Evolutionary conservation across 495 filamentous ascomycete genomes (phyloP), one percentile per base, ranked within the genome.

Genomic region (Podospora comata): DNA sequence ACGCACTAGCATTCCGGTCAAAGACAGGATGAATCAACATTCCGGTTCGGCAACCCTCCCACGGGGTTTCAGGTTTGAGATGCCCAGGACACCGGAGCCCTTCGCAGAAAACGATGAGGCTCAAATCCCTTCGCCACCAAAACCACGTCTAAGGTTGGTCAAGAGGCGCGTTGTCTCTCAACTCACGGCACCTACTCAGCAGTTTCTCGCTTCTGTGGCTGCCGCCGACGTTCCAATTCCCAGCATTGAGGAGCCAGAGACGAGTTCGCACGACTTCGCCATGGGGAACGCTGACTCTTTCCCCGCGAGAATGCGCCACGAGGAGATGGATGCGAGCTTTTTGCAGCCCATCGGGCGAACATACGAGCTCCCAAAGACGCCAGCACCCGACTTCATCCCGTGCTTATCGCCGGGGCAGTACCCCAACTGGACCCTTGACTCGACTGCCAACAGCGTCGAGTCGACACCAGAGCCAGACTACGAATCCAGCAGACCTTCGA

Each of bases 151-250:
- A 60, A 80, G 74, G 70, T 65, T 85, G 58, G 82, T 82, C 74
- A 79, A 77, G 69, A 82, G 83, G 67, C 77, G 79, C 66, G 77
- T 78, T 63, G 81, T 79, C 11, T 81, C 32, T 26, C 32, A 80
- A 58, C 73, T 84, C 18, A 73, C 80, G 27, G 84, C 84, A 20
- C 83, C 85, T 0, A 85, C 85, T 4, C 81, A 86, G 65, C 82
- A 86, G 27, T 87, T 87, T 66, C 77, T 87, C 3, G 84, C 83
- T 9, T 86, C 84, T 3, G 84, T 87, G 53, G 85, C 82, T 57
- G 84, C 85, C 44, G 85, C 84, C 65, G 82, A 85, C 72, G 74
- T 84, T n/a, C 82, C 84, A 34, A 81, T 86, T 32, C 84, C 84
- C 23, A 85, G 83, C 67, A 85, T 87, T 28, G 84, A 86, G 71